Conservation (phyloP, 2,329 filamentous ascomycete species). For the Lachnellula hyalina region DNA sequence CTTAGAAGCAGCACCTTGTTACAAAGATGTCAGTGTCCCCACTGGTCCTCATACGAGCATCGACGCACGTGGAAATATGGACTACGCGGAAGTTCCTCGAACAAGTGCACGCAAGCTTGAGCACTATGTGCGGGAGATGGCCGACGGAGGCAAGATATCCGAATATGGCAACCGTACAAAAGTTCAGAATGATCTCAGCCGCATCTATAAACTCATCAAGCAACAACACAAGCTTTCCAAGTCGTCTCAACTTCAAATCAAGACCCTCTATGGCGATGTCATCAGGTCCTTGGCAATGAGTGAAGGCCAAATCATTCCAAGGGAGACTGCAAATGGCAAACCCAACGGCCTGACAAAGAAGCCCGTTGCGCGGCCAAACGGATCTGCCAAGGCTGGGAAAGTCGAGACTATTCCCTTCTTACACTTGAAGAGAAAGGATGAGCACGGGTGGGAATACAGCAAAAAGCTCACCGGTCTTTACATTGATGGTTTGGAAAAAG, state of each 20-base stretch:
- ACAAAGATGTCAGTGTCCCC: conserved; percentile 91
- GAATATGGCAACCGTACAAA: conserved; percentile 98
- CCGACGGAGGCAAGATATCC: conserved; percentile 94
- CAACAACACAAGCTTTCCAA: conserved; percentile 98
- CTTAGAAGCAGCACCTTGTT: conserved; percentile 74
- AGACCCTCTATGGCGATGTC: conserved; percentile 88
- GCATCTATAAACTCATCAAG: conserved; percentile 97
- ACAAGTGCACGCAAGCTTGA: conserved; percentile 92
- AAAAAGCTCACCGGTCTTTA: conserved; percentile 96
- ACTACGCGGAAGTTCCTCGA: conserved; percentile 82
- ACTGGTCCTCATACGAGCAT: conserved; percentile 92
- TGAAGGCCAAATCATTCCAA: conserved; percentile 91
- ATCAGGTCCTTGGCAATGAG: conserved; percentile 95
- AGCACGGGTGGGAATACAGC: conserved; percentile 98
- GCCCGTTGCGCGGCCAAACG: conserved; percentile 42
- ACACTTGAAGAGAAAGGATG: conserved; percentile 88
- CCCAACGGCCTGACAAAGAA: conserved; percentile 52
- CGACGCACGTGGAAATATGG: conserved; percentile 85
- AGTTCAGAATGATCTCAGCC: conserved; percentile 90
- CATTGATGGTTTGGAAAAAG: conserved; percentile 84
- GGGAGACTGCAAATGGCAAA: conserved; percentile 62
- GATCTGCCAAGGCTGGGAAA: conserved; percentile 69
- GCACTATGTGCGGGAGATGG: conserved; percentile 98
- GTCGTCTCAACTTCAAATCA: conserved; percentile 93
- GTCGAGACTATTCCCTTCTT: conserved; percentile 97